A percentile compares a stretch with the other conserved stretches of the same genome.
Evolutionary conservation across 441 rosid genomes (phyloP).

Genomic region (Flueggea neowawraea): DNA sequence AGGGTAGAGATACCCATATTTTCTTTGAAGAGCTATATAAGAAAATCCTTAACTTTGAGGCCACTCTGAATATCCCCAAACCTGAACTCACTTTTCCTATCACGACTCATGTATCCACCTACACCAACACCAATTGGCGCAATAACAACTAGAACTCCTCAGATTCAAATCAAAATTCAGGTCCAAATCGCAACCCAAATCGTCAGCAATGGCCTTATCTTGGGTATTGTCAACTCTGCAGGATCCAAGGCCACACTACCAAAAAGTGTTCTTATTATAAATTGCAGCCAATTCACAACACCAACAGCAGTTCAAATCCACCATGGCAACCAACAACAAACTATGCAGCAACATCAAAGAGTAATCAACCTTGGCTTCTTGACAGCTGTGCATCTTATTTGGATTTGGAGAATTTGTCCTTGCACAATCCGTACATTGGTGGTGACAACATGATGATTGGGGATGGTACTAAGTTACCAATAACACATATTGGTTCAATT

Average conservation of each 20-base stretch:
- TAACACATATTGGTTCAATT: neutral
- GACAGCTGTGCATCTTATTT: neutral
- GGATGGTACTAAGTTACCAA: neutral
- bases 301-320: no score
- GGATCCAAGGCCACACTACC: neutral
- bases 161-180: neutral
- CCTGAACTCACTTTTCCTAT: no score
- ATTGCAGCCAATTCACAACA: no score
- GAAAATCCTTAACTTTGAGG: conserved; percentile 7
- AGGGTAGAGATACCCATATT: neutral
- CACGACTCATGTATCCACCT: no score
- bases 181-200: neutral
- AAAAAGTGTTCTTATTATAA: neutral
- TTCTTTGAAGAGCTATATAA: neutral
- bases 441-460: neutral
- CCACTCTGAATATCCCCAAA: no score
- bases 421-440: neutral
- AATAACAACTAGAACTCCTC: no score
- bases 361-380: neutral
- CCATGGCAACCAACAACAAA: conserved; percentile 1
- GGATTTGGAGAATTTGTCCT: no score
- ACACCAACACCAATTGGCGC: no score
- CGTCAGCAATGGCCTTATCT: neutral
- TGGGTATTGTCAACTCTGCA: conserved; percentile 1
- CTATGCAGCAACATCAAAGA: neutral